phyloP scores from a whole-genome alignment of 148 eudicot species.

The Dysphania ambrosioides region DNA sequence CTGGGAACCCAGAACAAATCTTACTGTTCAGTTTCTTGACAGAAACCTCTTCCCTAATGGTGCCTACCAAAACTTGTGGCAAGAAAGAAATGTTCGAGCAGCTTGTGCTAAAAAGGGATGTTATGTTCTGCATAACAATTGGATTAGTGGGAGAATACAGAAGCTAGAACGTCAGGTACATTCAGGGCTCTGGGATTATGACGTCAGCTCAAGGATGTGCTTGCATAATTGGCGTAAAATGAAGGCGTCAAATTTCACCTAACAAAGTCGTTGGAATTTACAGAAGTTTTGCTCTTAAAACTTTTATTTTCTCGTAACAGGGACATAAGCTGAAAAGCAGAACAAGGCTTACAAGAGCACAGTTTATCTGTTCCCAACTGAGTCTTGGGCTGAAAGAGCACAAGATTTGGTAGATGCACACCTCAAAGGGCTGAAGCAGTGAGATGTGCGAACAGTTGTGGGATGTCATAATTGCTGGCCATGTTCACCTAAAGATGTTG shows the following conservation, averaged over 20 bases:
- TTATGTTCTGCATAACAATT: constrained; percentile 77
- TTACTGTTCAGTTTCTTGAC: constrained; percentile 67
- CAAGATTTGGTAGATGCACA: background rate
- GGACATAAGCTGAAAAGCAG: background rate
- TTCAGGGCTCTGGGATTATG: constrained; percentile 83
- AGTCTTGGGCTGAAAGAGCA: background rate
- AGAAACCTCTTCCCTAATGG: constrained; percentile 89
- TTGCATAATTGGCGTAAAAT: constrained; percentile 52
- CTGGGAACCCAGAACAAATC: constrained; percentile 66
- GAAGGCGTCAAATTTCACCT: constrained; percentile 31
- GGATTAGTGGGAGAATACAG: constrained; percentile 78
- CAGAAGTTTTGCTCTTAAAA: background rate
- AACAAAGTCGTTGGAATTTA: constrained; percentile 2
- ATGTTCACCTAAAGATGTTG: background rate
- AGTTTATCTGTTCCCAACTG: background rate
- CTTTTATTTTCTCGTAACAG: background rate
- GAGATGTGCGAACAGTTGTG: background rate
- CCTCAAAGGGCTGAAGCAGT: background rate
- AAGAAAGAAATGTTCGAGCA: constrained; percentile 42
- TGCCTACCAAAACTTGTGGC: constrained; percentile 74
- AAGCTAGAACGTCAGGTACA: constrained; percentile 75
- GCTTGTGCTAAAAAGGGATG: constrained; percentile 62
- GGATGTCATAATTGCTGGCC: background rate
- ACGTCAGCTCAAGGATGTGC: constrained; percentile 77
- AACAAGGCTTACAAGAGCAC: background rate